Evolutionary conservation across 345 rosid species (phyloP), one percentile per base, ranked within the genome.

Genomic region (Rhizophora mangle): DNA sequence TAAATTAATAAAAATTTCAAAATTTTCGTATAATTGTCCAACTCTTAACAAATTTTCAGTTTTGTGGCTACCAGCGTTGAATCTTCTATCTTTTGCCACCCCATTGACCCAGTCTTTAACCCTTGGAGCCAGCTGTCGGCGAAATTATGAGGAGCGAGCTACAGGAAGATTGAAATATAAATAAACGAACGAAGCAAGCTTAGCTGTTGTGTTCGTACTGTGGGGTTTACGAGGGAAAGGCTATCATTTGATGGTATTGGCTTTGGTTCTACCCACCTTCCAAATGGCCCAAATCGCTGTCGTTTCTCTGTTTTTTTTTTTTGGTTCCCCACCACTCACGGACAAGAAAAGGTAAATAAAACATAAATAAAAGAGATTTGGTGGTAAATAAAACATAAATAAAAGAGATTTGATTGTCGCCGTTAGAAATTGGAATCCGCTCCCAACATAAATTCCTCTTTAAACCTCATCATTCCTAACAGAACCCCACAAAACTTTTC

Each of bases 191-290:
- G 46, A 8, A 21, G n/a, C 47, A 64, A 52, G 89, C 88, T 81
- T 73, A 82, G 89, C 91, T 86, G 88, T 63, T 84, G 39, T 79
- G 77, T 69, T 70, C 80, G 81, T 82, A 82, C 84, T 65, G 60
- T 70, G 74, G 61, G 70, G 70, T 72, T 72, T 61, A 52, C 81
- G 75, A 63, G 43, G 62, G 15, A 3, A 13, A 43, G 18, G 4
- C 49, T 0, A 43, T 73, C 30, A 62, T 61, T 57, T 51, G 59
- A 67, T 75, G n/a, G 72, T 64, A 11, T 43, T 13, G 8, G 31
- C 62, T 56, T 55, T 29, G 76, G 79, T 87, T 82, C 89, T 85
- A 47, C 77, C 65, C 79, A 82, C 87, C 87, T 89, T 85, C 89
- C 88, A 74, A 31, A 68, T 74, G 85, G 53, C 76, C 73, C 74